Evolutionary conservation across 2,329 filamentous ascomycete species (phyloP).

Genomic region (Penicillium sp.): DNA sequence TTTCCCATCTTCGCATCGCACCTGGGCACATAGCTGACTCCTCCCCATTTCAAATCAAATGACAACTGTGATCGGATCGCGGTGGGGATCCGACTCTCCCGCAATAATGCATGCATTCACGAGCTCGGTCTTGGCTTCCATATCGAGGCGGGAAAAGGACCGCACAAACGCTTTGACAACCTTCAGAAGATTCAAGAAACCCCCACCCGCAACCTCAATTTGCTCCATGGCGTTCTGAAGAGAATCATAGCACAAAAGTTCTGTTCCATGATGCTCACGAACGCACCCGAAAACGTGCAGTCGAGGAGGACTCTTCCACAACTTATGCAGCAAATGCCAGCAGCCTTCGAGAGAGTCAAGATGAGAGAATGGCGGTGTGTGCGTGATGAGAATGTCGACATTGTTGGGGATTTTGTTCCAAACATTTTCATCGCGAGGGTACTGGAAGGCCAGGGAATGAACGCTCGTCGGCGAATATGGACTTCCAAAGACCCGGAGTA

Average conservation of each 20-base stretch:
- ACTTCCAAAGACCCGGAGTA: neutral
- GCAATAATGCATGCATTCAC: conserved; percentile 1
- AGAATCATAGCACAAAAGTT: neutral
- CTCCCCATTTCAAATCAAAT: neutral
- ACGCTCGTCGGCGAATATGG: neutral
- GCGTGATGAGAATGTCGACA: conserved; percentile 2
- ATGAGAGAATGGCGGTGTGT: conserved; percentile 1
- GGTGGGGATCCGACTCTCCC: neutral
- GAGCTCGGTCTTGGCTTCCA: neutral
- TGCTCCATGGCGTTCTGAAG: neutral
- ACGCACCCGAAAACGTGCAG: neutral
- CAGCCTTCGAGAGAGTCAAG: neutral
- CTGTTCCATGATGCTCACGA: neutral
- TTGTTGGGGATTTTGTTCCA: neutral
- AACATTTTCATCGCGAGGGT: neutral
- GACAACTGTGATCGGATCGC: neutral
- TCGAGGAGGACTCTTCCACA: neutral
- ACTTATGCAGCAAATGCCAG: neutral
- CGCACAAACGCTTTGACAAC: neutral
- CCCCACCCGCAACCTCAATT: neutral
- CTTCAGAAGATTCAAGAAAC: neutral
- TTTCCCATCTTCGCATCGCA: neutral
- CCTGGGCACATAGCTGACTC: neutral
- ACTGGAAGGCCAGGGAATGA: neutral
- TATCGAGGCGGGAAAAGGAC: neutral